Evolutionary conservation across 2,329 filamentous ascomycete species (phyloP).

Genomic region (Tolypocladium nubicola): DNA sequence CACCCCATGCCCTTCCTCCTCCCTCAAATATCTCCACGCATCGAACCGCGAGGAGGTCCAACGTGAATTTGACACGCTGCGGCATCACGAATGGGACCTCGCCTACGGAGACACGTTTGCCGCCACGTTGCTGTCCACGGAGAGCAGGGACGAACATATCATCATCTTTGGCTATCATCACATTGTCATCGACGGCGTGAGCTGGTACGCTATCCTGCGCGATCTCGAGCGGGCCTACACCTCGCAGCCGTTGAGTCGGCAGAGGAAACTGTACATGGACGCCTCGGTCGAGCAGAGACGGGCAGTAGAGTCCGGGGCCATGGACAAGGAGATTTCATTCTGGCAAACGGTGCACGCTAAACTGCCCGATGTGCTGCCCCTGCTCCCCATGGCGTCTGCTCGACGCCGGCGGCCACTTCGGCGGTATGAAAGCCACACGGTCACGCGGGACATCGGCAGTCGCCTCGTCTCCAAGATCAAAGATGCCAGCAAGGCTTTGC

Average conservation of each 20-base stretch:
- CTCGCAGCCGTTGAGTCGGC: constrained; percentile 1
- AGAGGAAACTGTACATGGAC: constrained; percentile 7
- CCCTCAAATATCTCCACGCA: constrained; percentile 14
- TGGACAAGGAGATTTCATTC: neutral
- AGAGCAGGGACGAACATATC: constrained; percentile 20
- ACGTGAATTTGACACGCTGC: constrained; percentile 15
- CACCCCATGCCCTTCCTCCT: neutral
- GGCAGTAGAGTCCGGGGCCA: neutral
- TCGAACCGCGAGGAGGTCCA: constrained; percentile 13
- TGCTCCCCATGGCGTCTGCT: neutral
- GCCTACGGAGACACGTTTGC: constrained; percentile 20
- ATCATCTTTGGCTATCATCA: constrained; percentile 37
- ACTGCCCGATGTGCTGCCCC: neutral
- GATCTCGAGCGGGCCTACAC: constrained; percentile 33
- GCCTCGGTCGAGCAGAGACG: neutral
- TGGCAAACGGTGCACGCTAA: neutral
- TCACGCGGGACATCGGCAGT: constrained; percentile 1
- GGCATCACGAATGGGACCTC: constrained; percentile 25
- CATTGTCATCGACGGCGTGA: constrained; percentile 39
- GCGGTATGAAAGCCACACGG: constrained; percentile 1
- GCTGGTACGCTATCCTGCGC: constrained; percentile 29
- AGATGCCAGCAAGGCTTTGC: constrained; percentile 7
- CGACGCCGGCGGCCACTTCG: neutral
- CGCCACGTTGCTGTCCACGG: constrained; percentile 20
- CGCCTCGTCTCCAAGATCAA: constrained; percentile 4